These are phyloP conservation scores for Glonium stellatum DNA, from an alignment of 495 filamentous ascomycete genomes.

Conservation along the genomic window DNA sequence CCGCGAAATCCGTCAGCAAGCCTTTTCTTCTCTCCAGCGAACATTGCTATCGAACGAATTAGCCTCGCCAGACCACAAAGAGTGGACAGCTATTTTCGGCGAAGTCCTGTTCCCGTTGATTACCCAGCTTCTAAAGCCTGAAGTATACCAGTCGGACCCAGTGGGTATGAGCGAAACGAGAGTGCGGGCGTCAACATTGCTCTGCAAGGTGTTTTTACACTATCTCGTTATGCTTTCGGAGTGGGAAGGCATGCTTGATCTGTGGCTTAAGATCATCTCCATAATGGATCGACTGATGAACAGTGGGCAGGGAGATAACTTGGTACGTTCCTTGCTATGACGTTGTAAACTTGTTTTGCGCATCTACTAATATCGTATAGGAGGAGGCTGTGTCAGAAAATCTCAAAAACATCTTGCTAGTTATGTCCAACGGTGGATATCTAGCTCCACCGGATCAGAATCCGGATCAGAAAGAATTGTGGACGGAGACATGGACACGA, in stretches of 20 bases:
- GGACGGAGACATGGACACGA: conserved; percentile 79
- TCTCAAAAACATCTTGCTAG: conserved; percentile 91
- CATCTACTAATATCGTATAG: conserved; percentile 37
- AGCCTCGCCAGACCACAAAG: conserved; percentile 67
- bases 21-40: conserved; percentile 79
- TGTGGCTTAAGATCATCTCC: conserved; percentile 89
- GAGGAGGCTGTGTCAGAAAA: conserved; percentile 94
- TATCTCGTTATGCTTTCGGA: conserved; percentile 79
- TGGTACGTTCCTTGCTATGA: conserved; percentile 50
- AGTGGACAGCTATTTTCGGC: conserved; percentile 93
- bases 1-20: conserved; percentile 82
- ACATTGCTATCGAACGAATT: conserved; percentile 76
- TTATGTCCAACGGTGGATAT: conserved; percentile 88
- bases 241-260: conserved; percentile 84
- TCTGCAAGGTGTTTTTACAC: conserved; percentile 93
- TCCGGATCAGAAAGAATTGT: conserved; percentile 53
- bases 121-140: conserved; percentile 79
- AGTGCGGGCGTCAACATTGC: conserved; percentile 80
- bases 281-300: conserved; percentile 97
- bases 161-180: conserved; percentile 92
- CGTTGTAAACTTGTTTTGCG: neutral
- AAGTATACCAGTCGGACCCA: conserved; percentile 88
- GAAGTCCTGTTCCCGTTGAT: conserved; percentile 96
- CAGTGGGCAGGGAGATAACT: conserved; percentile 82
- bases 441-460: conserved; percentile 65